phyloP scores from a whole-genome alignment of 1,139 yeast species.

The Blastobotrys niveus region DNA sequence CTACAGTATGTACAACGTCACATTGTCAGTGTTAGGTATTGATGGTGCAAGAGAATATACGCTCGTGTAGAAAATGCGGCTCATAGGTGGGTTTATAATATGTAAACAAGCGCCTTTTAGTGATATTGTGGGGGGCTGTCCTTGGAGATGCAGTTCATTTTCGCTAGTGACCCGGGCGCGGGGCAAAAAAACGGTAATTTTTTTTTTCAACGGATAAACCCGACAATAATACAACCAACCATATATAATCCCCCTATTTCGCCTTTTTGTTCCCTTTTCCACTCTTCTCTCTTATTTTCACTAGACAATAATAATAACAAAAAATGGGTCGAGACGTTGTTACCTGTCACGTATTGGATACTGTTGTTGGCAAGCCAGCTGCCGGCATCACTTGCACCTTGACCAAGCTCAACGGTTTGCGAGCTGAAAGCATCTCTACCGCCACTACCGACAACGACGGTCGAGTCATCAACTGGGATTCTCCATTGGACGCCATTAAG shows the following conservation, averaged over 20 bases:
- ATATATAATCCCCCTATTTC: neutral
- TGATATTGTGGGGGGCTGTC: too few species aligned
- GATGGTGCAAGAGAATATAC: too few species aligned
- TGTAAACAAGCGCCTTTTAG: too few species aligned
- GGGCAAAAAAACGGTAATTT: neutral
- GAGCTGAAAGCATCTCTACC: constrained; percentile 39
- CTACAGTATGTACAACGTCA: too few species aligned
- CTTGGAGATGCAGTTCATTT: too few species aligned
- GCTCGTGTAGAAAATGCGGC: too few species aligned
- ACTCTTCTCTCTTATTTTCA: neutral
- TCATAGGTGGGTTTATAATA: too few species aligned
- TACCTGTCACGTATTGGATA: constrained; percentile 84
- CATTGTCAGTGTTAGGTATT: too few species aligned
- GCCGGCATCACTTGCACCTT: constrained; percentile 43
- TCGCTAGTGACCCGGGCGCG: too few species aligned
- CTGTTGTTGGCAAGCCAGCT: constrained; percentile 81
- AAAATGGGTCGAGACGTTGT: constrained; percentile 43
- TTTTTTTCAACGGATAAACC: constrained; percentile 1
- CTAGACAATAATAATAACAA: neutral
- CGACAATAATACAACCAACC: neutral
- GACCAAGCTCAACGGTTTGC: constrained; percentile 26
- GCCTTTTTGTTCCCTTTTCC: neutral
- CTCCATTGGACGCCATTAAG: constrained; percentile 24
- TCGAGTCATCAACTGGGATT: constrained; percentile 61
- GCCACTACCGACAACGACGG: constrained; percentile 75